Conservation (phyloP, 2,329 filamentous ascomycete species). For the Monilinia fructigena region DNA sequence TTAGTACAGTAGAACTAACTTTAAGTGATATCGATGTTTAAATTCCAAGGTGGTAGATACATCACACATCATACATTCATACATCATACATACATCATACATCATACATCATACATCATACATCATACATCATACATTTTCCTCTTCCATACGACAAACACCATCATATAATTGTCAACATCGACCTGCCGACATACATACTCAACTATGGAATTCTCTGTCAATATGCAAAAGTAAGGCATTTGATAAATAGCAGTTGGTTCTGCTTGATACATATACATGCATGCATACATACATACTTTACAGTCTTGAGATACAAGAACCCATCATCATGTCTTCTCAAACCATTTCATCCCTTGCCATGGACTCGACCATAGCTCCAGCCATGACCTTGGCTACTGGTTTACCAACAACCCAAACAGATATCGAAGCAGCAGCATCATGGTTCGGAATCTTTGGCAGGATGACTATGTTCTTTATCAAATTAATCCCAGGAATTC, state of each 20-base stretch:
- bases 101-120: no score
- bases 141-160: neutral
- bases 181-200: neutral
- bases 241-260: neutral
- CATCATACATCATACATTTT: neutral
- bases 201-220: constrained; percentile 7
- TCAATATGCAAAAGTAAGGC: constrained; percentile 2
- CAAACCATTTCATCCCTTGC: constrained; percentile 29
- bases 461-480: constrained; percentile 55
- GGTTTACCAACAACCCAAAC: constrained; percentile 33
- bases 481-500: constrained; percentile 55
- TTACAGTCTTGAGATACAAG: neutral
- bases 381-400: constrained; percentile 29
- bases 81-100: no score
- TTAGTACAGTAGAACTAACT: no score
- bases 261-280: neutral
- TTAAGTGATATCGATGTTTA: neutral
- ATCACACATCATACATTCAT: no score
- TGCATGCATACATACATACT: constrained; percentile 8
- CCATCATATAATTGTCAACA: neutral
- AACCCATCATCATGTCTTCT: constrained; percentile 19
- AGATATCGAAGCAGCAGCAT: constrained; percentile 44
- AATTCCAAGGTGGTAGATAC: constrained; percentile 3
- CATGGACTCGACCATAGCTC: constrained; percentile 32
- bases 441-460: constrained; percentile 59